Percentiles rank a stretch among this genome's conserved stretches.
Evolutionary conservation across 148 eudicot species (phyloP).

Genomic region (Rhododendron ferrugineum): DNA sequence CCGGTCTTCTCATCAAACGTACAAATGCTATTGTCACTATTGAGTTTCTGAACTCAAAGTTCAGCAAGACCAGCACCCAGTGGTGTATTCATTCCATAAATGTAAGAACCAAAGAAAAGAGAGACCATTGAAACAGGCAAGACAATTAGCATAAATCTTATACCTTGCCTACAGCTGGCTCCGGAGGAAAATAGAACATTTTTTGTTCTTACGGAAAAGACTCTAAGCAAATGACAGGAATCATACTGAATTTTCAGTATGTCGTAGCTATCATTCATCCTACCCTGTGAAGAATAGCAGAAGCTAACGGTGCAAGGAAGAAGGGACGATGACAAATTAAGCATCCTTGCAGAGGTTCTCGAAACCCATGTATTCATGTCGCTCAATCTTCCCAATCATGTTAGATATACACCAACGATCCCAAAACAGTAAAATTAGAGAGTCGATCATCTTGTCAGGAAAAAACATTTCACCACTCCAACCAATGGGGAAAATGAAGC

Average conservation of each 20-base stretch:
- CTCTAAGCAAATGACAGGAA: neutral
- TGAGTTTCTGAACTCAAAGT: neutral
- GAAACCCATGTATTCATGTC: slow-evolving; percentile 82
- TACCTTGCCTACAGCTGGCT: neutral
- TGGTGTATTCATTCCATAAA: neutral
- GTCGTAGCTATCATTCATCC: neutral
- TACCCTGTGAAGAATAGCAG: neutral
- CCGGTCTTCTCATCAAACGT: neutral
- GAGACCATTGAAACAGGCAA: neutral
- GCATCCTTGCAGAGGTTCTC: slow-evolving; percentile 71
- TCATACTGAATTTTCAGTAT: neutral
- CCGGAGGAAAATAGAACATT: neutral
- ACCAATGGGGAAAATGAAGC: slow-evolving; percentile 5
- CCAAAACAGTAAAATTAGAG: neutral
- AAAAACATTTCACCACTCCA: neutral
- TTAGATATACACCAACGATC: slow-evolving; percentile 5
- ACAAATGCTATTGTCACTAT: neutral
- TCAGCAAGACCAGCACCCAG: neutral
- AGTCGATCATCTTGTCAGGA: neutral
- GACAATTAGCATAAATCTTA: neutral
- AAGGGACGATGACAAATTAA: neutral
- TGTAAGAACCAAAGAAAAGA: neutral
- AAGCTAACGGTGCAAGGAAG: neutral
- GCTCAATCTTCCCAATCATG: slow-evolving; percentile 56
- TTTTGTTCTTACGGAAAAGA: neutral